A percentile compares a stretch with the other conserved stretches of the same genome.
These are phyloP conservation scores for Rhizopus sp. DNA, from an alignment of 371 early-diverging fungal species.

Conservation along the genomic window DNA sequence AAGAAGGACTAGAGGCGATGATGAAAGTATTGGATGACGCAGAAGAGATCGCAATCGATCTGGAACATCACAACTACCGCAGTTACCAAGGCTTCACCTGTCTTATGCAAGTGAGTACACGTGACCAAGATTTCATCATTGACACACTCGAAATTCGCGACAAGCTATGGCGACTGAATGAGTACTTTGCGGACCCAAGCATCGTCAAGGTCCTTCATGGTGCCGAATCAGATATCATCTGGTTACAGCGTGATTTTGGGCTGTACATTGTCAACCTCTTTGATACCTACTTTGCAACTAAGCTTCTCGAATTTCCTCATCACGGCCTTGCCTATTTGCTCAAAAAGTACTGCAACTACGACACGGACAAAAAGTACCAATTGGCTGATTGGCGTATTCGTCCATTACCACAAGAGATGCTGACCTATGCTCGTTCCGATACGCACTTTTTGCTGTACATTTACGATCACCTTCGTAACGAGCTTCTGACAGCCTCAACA, in stretches of 20 bases:
- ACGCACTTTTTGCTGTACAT: constrained; percentile 96
- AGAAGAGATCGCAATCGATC: constrained; percentile 89
- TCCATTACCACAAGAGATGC: constrained; percentile 91
- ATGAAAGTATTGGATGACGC: constrained; percentile 59
- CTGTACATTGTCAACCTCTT: constrained; percentile 94
- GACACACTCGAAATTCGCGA: constrained; percentile 89
- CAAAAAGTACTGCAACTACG: constrained; percentile 74
- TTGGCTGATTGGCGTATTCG: constrained; percentile 97
- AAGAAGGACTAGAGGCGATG: constrained; percentile 65
- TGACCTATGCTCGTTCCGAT: constrained; percentile 91
- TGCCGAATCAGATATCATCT: constrained; percentile 93
- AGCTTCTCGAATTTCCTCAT: constrained; percentile 68
- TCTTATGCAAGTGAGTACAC: constrained; percentile 91
- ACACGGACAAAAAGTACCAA: constrained; percentile 93
- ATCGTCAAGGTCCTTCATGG: constrained; percentile 96
- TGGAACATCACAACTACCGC: constrained; percentile 94
- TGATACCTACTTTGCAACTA: constrained; percentile 95
- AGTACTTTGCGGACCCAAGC: constrained; percentile 82
- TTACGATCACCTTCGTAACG: constrained; percentile 89
- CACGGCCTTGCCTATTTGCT: constrained; percentile 87
- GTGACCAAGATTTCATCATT: constrained; percentile 87
- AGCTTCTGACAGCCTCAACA: constrained; percentile 62
- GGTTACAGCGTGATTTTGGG: constrained; percentile 98
- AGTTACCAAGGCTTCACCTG: constrained; percentile 95
- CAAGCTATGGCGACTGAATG: constrained; percentile 77